Evolutionary conservation across 2,329 filamentous ascomycete species (phyloP), one percentile per base, ranked within the genome.

Genomic region (Sclerotinia spermophila): DNA sequence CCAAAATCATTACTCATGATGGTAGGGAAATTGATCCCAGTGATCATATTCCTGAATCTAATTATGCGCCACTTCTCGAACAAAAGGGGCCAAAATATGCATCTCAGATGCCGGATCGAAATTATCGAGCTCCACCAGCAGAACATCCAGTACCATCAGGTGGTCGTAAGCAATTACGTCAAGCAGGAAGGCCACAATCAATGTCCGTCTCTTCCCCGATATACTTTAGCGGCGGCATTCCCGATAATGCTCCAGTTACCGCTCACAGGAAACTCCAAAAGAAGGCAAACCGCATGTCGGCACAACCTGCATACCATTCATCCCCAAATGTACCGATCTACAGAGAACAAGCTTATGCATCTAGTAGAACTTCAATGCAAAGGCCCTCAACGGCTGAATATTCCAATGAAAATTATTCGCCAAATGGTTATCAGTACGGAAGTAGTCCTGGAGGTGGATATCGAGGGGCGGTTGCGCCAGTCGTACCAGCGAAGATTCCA

Each of bases 1-100:
- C 87, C 13, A 92, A 92, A 77, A 93, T 94, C 72, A 89, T 94
- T 68, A 91, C 88, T 1, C 86, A 91, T 73, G 91, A 93, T 77
- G 92, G 92, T 10, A 86, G 90, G 69, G 90, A 93, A 76, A 86
- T 95, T 69, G 92, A 95, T 77, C 92, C 92, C 1, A 93, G 91
- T 0, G 92, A 95, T 79, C 92, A 94, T 77, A 83, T 94, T 21
- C 92, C 92, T 0, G 87, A 93, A 78, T 77, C 77, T 3, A 79
- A 79, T 67, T 79, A 78, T 71, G 78, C 78, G 6, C 77, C 78
- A 27, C 73, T 79, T 2, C 75, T 75, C 8, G 77, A 78, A 66
- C 84, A 86, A 33, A 90, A 89, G 77, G 82, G 82, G n/a, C 75
- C 77, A 11, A 80, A 80, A 60, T 81, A 82, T 58, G 80, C 82